Evolutionary conservation across 1,284 basidiomycete genomes (phyloP).

Genomic region (Sporisorium graminicola): DNA sequence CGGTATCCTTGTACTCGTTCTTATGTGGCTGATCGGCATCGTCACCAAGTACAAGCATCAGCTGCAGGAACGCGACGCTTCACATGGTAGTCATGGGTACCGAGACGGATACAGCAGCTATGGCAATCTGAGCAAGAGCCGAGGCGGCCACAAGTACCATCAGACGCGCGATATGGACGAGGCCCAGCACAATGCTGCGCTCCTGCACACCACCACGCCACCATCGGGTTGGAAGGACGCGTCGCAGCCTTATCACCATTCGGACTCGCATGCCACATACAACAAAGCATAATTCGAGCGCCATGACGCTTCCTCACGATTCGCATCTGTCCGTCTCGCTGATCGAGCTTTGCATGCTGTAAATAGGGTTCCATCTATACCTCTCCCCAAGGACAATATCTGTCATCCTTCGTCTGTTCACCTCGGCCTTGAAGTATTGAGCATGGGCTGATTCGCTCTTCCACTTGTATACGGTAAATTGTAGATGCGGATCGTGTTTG

Average conservation of each 20-base stretch:
- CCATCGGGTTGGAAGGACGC: conserved; percentile 16
- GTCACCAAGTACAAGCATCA: conserved; percentile 37
- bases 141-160: conserved; percentile 3
- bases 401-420: too few species aligned
- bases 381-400: neutral
- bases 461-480: too few species aligned
- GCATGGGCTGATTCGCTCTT: too few species aligned
- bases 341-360: neutral
- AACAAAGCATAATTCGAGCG: neutral
- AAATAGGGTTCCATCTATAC: neutral
- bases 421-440: too few species aligned
- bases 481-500: too few species aligned
- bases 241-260: neutral
- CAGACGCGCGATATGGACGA: conserved; percentile 8
- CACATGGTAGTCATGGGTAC: neutral
- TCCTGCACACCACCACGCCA: conserved; percentile 11
- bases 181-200: neutral
- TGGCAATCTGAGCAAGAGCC: conserved; percentile 13
- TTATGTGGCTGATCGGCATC: conserved; percentile 33
- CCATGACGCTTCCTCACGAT: neutral
- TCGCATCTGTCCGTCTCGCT: neutral
- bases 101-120: neutral
- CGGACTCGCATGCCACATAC: neutral
- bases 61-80: conserved; percentile 12
- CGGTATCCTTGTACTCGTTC: conserved; percentile 25